These are phyloP conservation scores for Fusarium sp. DNA, from an alignment of 2,329 filamentous ascomycete genomes.

Conservation along the genomic window DNA sequence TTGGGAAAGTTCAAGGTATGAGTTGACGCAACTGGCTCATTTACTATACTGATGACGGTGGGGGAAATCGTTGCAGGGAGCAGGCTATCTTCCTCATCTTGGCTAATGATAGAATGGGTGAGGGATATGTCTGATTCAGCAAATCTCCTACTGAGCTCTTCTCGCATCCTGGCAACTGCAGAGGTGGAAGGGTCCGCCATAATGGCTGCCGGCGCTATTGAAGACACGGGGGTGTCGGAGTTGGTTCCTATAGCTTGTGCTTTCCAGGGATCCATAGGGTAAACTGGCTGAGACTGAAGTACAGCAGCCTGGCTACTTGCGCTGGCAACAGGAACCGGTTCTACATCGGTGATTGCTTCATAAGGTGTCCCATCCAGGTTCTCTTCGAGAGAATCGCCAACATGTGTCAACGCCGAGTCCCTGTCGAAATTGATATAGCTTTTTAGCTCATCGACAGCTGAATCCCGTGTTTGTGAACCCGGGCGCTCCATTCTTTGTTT, in stretches of 20 bases:
- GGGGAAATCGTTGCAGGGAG: constrained; percentile 51
- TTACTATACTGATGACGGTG: constrained; percentile 50
- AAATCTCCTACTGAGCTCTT: constrained; percentile 37
- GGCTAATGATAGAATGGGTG: constrained; percentile 33
- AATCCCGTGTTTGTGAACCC: constrained; percentile 16
- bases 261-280: constrained; percentile 42
- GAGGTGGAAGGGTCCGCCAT: constrained; percentile 38
- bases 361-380: constrained; percentile 4
- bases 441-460: constrained; percentile 39
- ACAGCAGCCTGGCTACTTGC: constrained; percentile 14
- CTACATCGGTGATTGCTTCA: neutral
- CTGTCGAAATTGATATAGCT: constrained; percentile 39
- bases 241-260: constrained; percentile 35
- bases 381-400: constrained; percentile 15
- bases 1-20: constrained; percentile 36
- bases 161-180: constrained; percentile 33
- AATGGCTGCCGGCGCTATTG: constrained; percentile 44
- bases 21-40: constrained; percentile 36
- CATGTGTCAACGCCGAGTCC: constrained; percentile 24
- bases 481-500: constrained; percentile 34
- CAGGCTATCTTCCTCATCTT: constrained; percentile 27
- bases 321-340: neutral
- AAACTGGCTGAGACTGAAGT: constrained; percentile 30
- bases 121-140: constrained; percentile 25
- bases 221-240: constrained; percentile 35